Evolutionary conservation across 257 asterid genomes (phyloP).

Genomic region (Solanum neorickii): DNA sequence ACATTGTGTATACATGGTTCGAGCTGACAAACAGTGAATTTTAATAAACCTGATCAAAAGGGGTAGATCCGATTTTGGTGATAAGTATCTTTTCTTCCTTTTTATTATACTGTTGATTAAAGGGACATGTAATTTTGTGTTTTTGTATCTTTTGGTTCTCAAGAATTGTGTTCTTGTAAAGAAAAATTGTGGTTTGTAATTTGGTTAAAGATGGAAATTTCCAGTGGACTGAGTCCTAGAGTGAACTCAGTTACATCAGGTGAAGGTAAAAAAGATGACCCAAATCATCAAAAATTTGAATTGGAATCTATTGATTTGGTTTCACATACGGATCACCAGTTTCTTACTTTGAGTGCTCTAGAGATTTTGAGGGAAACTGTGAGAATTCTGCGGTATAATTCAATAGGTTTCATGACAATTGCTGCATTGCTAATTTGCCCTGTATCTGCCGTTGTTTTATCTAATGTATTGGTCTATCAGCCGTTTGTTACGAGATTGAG

Average conservation of each 20-base stretch:
- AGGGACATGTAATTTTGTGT: neutral
- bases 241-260: conserved; percentile 14
- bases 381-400: conserved; percentile 66
- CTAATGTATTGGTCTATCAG: conserved; percentile 61
- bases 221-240: conserved; percentile 47
- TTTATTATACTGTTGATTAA: neutral
- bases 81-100: neutral
- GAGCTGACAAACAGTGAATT: neutral
- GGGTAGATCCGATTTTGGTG: neutral
- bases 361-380: conserved; percentile 85
- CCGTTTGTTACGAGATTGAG: conserved; percentile 44
- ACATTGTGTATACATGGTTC: neutral
- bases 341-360: conserved; percentile 57
- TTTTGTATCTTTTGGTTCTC: neutral
- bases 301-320: conserved; percentile 21
- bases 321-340: conserved; percentile 29
- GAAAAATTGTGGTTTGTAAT: neutral
- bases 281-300: conserved; percentile 27
- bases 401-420: conserved; percentile 58
- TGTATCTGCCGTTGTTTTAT: conserved; percentile 56
- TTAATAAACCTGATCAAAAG: neutral
- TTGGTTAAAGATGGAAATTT: conserved; percentile 37
- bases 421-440: conserved; percentile 65
- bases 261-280: conserved; percentile 30
- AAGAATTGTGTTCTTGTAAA: neutral